phyloP scores from a whole-genome alignment of 2,329 filamentous ascomycete genomes.

The Ophiostoma australiae region DNA sequence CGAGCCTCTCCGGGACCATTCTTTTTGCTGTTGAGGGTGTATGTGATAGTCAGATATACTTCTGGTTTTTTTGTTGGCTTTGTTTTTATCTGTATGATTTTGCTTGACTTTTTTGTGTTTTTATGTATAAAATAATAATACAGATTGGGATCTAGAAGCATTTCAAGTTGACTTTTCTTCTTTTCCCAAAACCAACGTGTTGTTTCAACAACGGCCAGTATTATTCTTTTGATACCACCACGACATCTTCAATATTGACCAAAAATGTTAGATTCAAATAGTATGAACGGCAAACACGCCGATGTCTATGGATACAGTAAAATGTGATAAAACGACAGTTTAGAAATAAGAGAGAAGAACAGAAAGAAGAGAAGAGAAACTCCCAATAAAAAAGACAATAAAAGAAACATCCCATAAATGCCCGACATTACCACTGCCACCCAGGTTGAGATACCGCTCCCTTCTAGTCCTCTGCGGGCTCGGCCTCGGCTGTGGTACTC shows the following conservation, averaged over 20 bases:
- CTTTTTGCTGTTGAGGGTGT: neutral
- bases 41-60: neutral
- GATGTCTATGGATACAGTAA: conserved; percentile 7
- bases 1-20: conserved; percentile 17
- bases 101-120: no score
- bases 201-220: no score
- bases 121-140: no score
- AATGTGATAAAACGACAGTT: neutral
- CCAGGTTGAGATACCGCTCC: no score
- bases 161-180: no score
- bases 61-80: neutral
- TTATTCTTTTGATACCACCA: no score
- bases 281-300: neutral
- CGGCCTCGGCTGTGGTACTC: neutral
- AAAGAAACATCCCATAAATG: neutral
- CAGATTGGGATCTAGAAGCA: no score
- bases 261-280: neutral
- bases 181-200: no score
- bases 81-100: neutral
- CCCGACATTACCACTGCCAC: no score
- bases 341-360: neutral
- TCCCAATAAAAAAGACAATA: neutral
- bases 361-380: neutral
- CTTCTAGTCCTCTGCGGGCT: conserved; percentile 2
- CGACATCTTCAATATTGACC: neutral